Base-by-base conservation (phyloP, 352 stramenopile genomes). In the Chrysophaeum taylorii region DNA sequence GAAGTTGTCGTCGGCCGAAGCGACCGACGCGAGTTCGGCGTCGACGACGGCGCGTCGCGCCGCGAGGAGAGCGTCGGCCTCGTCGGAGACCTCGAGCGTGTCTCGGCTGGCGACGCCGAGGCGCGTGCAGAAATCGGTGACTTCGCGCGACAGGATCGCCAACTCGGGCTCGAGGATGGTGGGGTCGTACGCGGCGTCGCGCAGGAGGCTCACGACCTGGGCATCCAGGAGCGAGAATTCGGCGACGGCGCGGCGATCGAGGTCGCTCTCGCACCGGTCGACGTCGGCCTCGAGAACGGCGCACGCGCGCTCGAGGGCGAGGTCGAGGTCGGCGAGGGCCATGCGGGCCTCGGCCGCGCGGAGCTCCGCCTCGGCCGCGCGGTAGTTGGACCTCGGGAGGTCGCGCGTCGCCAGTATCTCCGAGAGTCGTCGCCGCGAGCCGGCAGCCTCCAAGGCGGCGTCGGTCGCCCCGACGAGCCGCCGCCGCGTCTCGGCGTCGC, bases 171-270 rank as follows among this genome's bases (percentile, higher is more conserved):
- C 29, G 25, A 39, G 29, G 60, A 72, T 31, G 2, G 50, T 27
- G 16, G 78, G 73, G 42, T 69, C 43, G 68, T 84, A 76, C 7
- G 85, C 72, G n/a, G 72, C 16, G 66, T 85, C 74, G n/a, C 68
- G 70, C 53, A 77, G 78, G 43, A 87, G 85, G 73, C 73, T 83
- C 37, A 79, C 76, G 43, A 91, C 70, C 74, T 93, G 87, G 29
- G 79, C 82, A 71, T 92, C 87, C 12, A 93, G 75, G 7, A 93
- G 72, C 39, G 84, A 84, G 74, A 90, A 92, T 69, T 93, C 87
- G 41, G 87, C 87, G 50, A 92, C 84, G 57, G 89, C 84, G 21
- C 90, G 74, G 69, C 85, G 69, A 33, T 81, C 79, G 29, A 87
- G 79, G 39, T 85, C 84, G 18, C 80, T 79, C 69, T 82, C 81